Conservation (phyloP, 495 filamentous ascomycete genomes). For the Podospora didyma region DNA sequence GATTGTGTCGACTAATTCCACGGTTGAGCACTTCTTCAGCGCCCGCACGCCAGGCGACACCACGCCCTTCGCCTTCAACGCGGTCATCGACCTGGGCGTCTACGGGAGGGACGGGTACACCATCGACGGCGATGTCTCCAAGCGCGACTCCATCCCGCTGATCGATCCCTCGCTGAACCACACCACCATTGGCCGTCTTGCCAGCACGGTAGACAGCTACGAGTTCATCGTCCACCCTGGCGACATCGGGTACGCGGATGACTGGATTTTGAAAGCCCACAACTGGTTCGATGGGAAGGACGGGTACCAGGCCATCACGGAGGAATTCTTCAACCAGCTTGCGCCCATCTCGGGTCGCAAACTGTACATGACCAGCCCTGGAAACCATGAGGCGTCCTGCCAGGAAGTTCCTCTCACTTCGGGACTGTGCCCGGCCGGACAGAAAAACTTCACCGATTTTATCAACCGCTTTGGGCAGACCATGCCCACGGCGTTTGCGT, state of each 20-base stretch:
- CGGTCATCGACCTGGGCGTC: slow-evolving; percentile 44
- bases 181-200: slow-evolving; percentile 56
- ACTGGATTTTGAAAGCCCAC: slow-evolving; percentile 39
- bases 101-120: slow-evolving; percentile 57
- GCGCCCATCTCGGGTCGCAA: slow-evolving; percentile 41
- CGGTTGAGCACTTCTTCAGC: slow-evolving; percentile 51
- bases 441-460: slow-evolving; percentile 60
- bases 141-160: slow-evolving; percentile 48
- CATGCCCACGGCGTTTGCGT: slow-evolving; percentile 48
- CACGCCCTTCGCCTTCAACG: slow-evolving; percentile 37
- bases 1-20: slow-evolving; percentile 55
- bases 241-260: slow-evolving; percentile 47
- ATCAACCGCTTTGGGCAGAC: slow-evolving; percentile 50
- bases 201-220: slow-evolving; percentile 52
- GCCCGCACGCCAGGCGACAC: slow-evolving; percentile 44
- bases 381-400: slow-evolving; percentile 43
- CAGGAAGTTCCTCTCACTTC: slow-evolving; percentile 39
- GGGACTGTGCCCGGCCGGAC: slow-evolving; percentile 49
- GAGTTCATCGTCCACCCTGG: slow-evolving; percentile 58
- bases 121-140: slow-evolving; percentile 41
- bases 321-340: slow-evolving; percentile 41
- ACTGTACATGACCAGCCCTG: slow-evolving; percentile 42
- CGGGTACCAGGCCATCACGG: slow-evolving; percentile 41
- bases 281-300: slow-evolving; percentile 39
- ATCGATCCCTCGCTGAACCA: slow-evolving; percentile 57